These are phyloP conservation scores for Aureobasidium musti DNA, from an alignment of 2,329 filamentous ascomycete species.

Conservation along the genomic window DNA sequence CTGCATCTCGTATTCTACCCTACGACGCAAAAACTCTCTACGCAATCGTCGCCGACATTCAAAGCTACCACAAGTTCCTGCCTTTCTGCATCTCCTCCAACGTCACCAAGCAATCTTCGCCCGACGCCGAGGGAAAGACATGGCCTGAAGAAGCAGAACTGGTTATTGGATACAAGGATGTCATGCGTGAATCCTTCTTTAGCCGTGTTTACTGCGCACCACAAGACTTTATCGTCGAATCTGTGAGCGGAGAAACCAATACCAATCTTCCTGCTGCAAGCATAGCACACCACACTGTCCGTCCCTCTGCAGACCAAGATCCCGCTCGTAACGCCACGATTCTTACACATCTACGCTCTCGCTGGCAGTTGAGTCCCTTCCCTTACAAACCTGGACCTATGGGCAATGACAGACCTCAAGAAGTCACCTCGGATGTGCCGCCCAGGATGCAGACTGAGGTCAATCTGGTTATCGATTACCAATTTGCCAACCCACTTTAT, in stretches of 20 bases:
- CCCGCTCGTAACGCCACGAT: constrained; percentile 45
- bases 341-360: constrained; percentile 68
- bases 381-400: constrained; percentile 46
- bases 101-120: constrained; percentile 72
- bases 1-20: constrained; percentile 72
- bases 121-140: constrained; percentile 53
- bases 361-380: constrained; percentile 64
- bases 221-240: constrained; percentile 67
- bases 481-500: constrained; percentile 88
- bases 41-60: constrained; percentile 82
- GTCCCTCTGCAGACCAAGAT: constrained; percentile 44
- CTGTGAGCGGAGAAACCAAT: constrained; percentile 63
- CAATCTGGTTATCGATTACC: constrained; percentile 72
- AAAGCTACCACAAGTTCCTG: constrained; percentile 82
- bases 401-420: constrained; percentile 38
- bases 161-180: constrained; percentile 79
- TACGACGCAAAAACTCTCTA: constrained; percentile 74
- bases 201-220: constrained; percentile 77
- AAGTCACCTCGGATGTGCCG: constrained; percentile 47
- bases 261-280: constrained; percentile 48
- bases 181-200: constrained; percentile 80
- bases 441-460: constrained; percentile 66
- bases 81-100: constrained; percentile 80
- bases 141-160: constrained; percentile 78
- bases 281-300: constrained; percentile 47